Conservation (phyloP, 1,139 yeast species). For the Geotrichum histeridarum region DNA sequence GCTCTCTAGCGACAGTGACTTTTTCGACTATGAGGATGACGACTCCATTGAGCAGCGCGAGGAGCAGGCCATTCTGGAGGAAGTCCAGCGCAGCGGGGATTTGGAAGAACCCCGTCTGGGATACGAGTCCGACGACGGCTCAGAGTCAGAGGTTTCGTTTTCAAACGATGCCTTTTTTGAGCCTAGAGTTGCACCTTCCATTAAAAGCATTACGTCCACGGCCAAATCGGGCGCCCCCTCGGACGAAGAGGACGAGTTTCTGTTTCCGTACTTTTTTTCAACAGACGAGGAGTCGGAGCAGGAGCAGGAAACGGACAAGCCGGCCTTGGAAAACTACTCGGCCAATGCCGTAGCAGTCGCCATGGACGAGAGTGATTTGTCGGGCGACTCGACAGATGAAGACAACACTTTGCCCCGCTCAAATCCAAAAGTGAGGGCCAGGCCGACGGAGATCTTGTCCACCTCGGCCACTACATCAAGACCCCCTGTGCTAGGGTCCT, state of each 20-base stretch:
- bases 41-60: conserved; percentile 28
- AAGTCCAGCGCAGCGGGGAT: conserved; percentile 29
- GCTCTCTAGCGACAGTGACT: not conserved
- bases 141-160: conserved; percentile 27
- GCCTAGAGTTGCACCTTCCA: conserved; percentile 20
- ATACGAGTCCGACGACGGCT: conserved; percentile 36
- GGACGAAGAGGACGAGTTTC: conserved; percentile 39
- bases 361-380: conserved; percentile 29
- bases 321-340: conserved; percentile 17
- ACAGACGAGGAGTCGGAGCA: no score
- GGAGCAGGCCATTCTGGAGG: conserved; percentile 38
- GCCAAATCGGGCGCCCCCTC: conserved; percentile 15
- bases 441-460: conserved; percentile 83
- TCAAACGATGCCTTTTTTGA: conserved; percentile 35
- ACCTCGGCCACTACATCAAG: conserved; percentile 78
- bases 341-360: conserved; percentile 3
- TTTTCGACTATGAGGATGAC: conserved; percentile 15
- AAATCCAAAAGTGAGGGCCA: conserved; percentile 50
- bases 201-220: conserved; percentile 16
- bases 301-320: conserved; percentile 24
- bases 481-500: conserved; percentile 89
- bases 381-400: conserved; percentile 89
- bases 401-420: conserved; percentile 70
- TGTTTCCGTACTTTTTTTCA: conserved; percentile 42
- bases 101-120: conserved; percentile 23